Conservation (phyloP, 306 rosid species). For the Quercus alba region DNA sequence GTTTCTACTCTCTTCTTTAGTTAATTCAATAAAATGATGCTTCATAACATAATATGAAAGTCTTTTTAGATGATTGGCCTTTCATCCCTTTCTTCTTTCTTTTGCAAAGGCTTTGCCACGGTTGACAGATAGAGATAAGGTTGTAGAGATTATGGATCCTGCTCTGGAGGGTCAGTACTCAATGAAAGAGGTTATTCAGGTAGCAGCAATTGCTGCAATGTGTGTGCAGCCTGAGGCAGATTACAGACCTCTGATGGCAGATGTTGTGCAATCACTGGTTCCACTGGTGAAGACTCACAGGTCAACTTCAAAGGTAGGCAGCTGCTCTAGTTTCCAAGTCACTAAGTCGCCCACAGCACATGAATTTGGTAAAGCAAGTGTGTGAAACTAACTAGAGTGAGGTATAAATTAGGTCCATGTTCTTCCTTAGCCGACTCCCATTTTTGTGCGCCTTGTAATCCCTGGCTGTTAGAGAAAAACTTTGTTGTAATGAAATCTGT, state of each 20-base stretch:
- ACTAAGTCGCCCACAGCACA: conserved; percentile 49
- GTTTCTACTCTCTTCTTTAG: conserved; percentile 15
- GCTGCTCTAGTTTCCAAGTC: conserved; percentile 52
- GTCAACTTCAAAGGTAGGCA: conserved; percentile 55
- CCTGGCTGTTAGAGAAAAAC: conserved; percentile 2
- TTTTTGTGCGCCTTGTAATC: conserved; percentile 14
- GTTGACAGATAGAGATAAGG: conserved; percentile 84
- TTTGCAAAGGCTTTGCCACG: conserved; percentile 73
- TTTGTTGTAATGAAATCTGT: neutral
- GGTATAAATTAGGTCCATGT: conserved; percentile 1
- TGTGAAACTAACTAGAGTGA: conserved; percentile 25
- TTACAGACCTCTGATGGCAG: conserved; percentile 96
- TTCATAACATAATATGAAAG: neutral
- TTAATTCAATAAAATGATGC: conserved; percentile 2
- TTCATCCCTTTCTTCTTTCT: neutral
- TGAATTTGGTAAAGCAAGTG: conserved; percentile 32
- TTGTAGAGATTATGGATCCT: conserved; percentile 85
- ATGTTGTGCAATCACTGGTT: conserved; percentile 90
- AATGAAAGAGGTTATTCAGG: conserved; percentile 92
- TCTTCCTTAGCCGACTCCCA: conserved; percentile 25
- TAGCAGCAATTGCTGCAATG: conserved; percentile 94
- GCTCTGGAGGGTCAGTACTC: conserved; percentile 82
- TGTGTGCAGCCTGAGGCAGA: conserved; percentile 96
- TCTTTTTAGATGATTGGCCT: neutral
- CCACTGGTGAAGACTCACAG: conserved; percentile 69